phyloP scores from a whole-genome alignment of 768 basidiomycete species.

The Neoboletus brunneissimus region DNA sequence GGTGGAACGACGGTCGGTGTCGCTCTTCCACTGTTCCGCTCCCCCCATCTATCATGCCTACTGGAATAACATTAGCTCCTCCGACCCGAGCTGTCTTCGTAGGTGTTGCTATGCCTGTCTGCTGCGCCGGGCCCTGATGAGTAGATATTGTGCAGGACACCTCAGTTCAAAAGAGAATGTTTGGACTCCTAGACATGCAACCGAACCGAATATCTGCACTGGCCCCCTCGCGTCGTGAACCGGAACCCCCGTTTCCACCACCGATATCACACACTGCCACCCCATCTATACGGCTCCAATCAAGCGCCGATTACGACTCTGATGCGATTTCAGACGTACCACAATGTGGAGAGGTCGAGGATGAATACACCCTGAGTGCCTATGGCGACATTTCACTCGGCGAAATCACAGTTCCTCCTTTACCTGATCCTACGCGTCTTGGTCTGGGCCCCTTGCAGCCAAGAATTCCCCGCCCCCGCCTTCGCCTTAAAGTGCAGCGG shows the following conservation, averaged over 20 bases:
- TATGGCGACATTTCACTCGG: slow-evolving; percentile 47
- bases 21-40: too few relatives aligned
- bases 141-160: slow-evolving; percentile 9
- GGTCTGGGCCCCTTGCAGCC: not conserved
- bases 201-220: not conserved
- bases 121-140: not conserved
- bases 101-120: not conserved
- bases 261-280: not conserved
- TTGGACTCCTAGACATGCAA: not conserved
- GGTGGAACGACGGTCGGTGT: too few relatives aligned
- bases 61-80: not conserved
- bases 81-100: slow-evolving; percentile 3
- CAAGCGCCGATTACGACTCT: not conserved
- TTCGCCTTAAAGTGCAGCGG: slow-evolving; percentile 27
- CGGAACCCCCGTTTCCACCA: not conserved
- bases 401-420: slow-evolving; percentile 36
- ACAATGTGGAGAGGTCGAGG: slow-evolving; percentile 20
- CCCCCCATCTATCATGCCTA: slow-evolving; percentile 14
- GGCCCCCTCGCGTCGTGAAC: not conserved
- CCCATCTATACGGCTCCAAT: not conserved
- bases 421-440: not conserved
- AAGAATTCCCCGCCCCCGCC: slow-evolving; percentile 11
- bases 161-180: slow-evolving; percentile 2
- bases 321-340: not conserved
- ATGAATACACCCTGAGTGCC: slow-evolving; percentile 41